phyloP scores from a whole-genome alignment of 345 rosid genomes.

The Laguncularia racemosa region DNA sequence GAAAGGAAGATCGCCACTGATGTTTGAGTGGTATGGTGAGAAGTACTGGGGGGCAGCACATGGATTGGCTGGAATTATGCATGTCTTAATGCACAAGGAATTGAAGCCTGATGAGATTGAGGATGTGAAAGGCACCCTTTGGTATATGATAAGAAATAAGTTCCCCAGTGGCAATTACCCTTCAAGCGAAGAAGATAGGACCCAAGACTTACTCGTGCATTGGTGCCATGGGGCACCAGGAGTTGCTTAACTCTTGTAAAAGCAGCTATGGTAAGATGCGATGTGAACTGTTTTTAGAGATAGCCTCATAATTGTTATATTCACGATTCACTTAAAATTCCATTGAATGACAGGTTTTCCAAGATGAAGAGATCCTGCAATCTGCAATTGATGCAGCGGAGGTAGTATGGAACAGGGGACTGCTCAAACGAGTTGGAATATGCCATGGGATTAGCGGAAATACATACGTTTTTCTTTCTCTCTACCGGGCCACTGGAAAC shows the following conservation, averaged over 20 bases:
- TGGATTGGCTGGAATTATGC: constrained; percentile 65
- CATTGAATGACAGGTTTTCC: constrained; percentile 34
- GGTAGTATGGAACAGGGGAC: constrained; percentile 63
- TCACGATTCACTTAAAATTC: neutral
- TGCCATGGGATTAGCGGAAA: constrained; percentile 77
- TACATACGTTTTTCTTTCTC: constrained; percentile 45
- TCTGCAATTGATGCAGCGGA: constrained; percentile 62
- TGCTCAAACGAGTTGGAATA: constrained; percentile 58
- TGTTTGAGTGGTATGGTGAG: constrained; percentile 70
- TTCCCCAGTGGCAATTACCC: constrained; percentile 66
- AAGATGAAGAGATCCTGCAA: constrained; percentile 42
- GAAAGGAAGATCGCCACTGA: constrained; percentile 47
- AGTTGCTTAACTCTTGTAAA: constrained; percentile 54
- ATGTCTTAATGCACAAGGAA: constrained; percentile 58
- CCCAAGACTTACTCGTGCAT: constrained; percentile 47
- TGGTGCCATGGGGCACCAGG: constrained; percentile 87
- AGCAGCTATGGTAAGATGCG: constrained; percentile 45
- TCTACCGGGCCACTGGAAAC: constrained; percentile 40
- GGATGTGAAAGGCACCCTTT: constrained; percentile 57
- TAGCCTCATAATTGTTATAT: neutral
- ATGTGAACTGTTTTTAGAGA: neutral
- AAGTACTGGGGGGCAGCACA: constrained; percentile 78
- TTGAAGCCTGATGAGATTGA: constrained; percentile 51
- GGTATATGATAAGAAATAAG: constrained; percentile 44
- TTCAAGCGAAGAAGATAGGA: constrained; percentile 41